Conservation (phyloP, 768 basidiomycete genomes). For the Sarcodon aspratus region DNA sequence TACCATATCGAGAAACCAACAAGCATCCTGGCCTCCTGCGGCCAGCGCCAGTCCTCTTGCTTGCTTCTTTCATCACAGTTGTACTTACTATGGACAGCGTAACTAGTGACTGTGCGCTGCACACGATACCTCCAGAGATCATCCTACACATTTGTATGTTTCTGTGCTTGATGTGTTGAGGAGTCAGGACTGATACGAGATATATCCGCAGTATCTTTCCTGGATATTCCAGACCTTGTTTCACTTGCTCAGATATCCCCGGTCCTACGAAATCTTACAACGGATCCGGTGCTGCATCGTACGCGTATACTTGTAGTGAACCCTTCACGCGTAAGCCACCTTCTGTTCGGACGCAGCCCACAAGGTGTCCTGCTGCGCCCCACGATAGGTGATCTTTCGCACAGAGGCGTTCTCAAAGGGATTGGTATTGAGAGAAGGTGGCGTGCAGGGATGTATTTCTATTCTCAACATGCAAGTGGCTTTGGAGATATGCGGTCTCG, state of each 20-base stretch:
- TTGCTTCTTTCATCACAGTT: too few species aligned
- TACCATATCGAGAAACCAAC: not conserved
- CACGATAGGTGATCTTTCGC: constrained; percentile 53
- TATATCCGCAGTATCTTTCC: constrained; percentile 44
- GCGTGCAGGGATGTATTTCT: constrained; percentile 56
- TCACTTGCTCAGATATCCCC: constrained; percentile 36
- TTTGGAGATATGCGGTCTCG: not conserved
- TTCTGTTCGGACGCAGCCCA: constrained; percentile 47
- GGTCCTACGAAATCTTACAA: constrained; percentile 35
- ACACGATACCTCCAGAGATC: constrained; percentile 40
- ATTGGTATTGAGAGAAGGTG: constrained; percentile 54
- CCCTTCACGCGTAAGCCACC: constrained; percentile 58
- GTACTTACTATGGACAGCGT: too few species aligned
- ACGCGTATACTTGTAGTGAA: constrained; percentile 48
- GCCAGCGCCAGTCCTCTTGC: too few species aligned
- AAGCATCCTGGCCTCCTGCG: too few species aligned
- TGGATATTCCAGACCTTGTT: constrained; percentile 65
- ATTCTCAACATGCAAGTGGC: constrained; percentile 42
- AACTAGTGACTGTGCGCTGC: too few species aligned
- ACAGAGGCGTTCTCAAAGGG: constrained; percentile 60
- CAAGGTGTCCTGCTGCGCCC: constrained; percentile 49
- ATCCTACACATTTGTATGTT: constrained; percentile 46
- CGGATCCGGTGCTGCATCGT: constrained; percentile 54
- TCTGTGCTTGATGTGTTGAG: not conserved
- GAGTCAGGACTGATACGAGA: not conserved